Base-by-base conservation (phyloP, 805 yeast genomes). In the Pichia gijzeniarum region DNA sequence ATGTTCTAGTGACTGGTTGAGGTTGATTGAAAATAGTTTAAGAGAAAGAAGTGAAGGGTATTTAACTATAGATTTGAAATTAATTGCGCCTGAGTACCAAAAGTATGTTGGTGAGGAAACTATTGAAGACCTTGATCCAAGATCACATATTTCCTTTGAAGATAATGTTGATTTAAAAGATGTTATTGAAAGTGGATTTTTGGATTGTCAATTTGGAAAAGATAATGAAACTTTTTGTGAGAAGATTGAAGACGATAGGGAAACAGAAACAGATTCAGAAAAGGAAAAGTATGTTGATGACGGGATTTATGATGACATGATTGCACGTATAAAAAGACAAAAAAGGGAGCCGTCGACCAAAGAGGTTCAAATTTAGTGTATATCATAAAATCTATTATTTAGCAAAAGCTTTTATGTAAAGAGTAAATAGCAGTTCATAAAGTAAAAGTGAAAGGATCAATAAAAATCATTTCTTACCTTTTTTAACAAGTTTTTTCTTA, bases 401-500 rank as follows among this genome's bases (percentile, higher is more conserved):
- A 43, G 39, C 33, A 36, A 27, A 37, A 33, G 8, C 9, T 25
- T 10, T 10, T 25, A 6, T 7, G 10, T 25, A 25, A 25, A 25
- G 6, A 25, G 10, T n/a, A n/a, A n/a, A n/a, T n/a, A n/a, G n/a
- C n/a, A n/a, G n/a, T n/a, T n/a, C n/a, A n/a, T n/a, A n/a, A n/a
- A n/a, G n/a, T n/a, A n/a, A n/a, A n/a, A n/a, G n/a, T 6, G 28
- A 25, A 25, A 25, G 10, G 9, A 25, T 10, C 28, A 25, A 25
- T 25, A 25, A 13, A 19, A 35, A 17, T 21, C 28, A 49, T 37
- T 43, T 50, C 17, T 55, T 53, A 12, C 56, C 70, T 54, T 78
- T 77, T 53, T 77, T 82, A 10, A 85, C 74, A 32, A 85, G 65
- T 63, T 83, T 83, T 72, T 87, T 87, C 69, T 87, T 87, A 28